Base-by-base conservation (phyloP, 306 rosid species). In the Begonia loranthoides region DNA sequence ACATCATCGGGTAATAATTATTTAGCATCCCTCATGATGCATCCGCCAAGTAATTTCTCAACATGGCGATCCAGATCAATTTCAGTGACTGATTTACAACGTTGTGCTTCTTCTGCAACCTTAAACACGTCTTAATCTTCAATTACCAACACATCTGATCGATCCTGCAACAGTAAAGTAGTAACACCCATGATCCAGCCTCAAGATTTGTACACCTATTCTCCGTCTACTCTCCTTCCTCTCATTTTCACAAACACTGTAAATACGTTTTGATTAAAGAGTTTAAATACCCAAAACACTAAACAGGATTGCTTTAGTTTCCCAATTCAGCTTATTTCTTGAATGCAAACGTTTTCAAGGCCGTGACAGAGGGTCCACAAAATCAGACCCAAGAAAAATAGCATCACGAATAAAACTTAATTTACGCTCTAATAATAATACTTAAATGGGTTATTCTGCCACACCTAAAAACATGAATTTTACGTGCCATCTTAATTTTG, bases 51-150 rank as follows among this genome's bases (percentile, higher is more conserved):
- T 33, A 57, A 50, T 36, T 62, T 63, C 38, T 58, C 62, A 1
- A 33, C 77, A 0, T 71, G 71, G 72, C 55, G 81, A 22, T 79
- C 94, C 1, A 57, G 83, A 22, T 79, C 94, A 0, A 60, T 62
- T 9, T 84, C 94, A 4, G 15, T 70, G 53, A 77, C 67, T 39
- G 83, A 87, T 62, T 46, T 87, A 10, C 78, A 70, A 33, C 70
- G 77, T 22, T 77, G 88, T 68, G 70, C 67, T 34, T 65, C 72
- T 19, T 13, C 38, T n/a, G 8, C 11, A 2, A 38, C 15, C 9
- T 13, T 17, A 41, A 36, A 45, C 15, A n/a, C 15, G 15, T n/a
- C 47, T 43, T 43, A 11, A 10, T 43, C 47, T n/a, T 43, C 47
- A 2, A 43, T 43, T 0, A 43, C n/a, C 13, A 11, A 43, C 15